Evolutionary conservation across 768 basidiomycete genomes (phyloP).

Genomic region (Sporobolomyces pararoseus): DNA sequence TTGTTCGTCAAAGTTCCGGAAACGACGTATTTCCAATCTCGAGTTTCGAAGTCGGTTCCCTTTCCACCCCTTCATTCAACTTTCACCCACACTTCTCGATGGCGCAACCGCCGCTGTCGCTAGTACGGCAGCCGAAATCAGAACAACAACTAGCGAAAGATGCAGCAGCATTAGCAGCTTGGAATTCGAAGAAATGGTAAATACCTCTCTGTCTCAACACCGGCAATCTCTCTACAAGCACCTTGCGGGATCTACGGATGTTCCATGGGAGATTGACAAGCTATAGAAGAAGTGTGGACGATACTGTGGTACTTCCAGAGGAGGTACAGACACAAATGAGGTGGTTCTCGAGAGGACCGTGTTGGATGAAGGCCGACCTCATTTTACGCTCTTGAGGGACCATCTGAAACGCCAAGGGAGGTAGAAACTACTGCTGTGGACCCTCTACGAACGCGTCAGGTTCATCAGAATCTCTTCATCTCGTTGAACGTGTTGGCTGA

Average conservation of each 20-base stretch:
- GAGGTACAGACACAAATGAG: not conserved
- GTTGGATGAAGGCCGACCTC: constrained; percentile 12
- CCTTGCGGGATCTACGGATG: too few species aligned
- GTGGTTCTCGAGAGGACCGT: not conserved
- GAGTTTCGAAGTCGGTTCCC: not conserved
- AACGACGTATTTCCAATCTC: not conserved
- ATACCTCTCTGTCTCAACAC: not conserved
- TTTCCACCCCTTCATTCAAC: not conserved
- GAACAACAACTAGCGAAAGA: constrained; percentile 15
- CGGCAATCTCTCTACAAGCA: not conserved
- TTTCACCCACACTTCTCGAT: not conserved
- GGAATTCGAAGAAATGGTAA: constrained; percentile 27
- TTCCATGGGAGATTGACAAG: too few species aligned
- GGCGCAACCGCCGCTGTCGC: constrained; percentile 16
- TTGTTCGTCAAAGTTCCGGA: too few species aligned
- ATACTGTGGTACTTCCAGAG: too few species aligned
- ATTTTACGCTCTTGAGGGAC: too few species aligned
- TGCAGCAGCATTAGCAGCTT: constrained; percentile 20
- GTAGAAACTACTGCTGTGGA: too few species aligned
- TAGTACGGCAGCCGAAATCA: constrained; percentile 6
- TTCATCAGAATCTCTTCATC: too few species aligned
- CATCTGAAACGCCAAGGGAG: too few species aligned
- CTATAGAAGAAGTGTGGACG: too few species aligned
- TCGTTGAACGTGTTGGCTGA: not conserved
- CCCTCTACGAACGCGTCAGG: too few species aligned